Base-by-base conservation (phyloP, 2,329 filamentous ascomycete genomes). In the Fusarium torulosum region DNA sequence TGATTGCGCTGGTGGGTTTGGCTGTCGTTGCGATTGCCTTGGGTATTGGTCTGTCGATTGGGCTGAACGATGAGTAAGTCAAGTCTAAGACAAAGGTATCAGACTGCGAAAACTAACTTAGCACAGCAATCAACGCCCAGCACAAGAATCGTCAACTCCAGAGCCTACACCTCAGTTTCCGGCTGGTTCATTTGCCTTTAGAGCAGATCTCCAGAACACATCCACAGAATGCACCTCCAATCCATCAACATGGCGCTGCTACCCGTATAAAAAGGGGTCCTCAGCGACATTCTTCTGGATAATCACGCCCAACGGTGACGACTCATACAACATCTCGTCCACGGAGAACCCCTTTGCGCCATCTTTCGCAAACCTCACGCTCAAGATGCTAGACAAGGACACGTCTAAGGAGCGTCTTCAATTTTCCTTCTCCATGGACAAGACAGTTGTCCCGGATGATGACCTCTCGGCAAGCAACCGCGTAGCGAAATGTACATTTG, bases 221-320 rank as follows among this genome's bases (percentile, higher is more conserved):
- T 77, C 79, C 17, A 84, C 86, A 8, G 81, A 81, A 47, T 92
- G 90, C 76, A 89, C 87, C 1, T 82, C 85, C 15, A 84, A 86
- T 67, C 67, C 84, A 0, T 77, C 81, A 6, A 87, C 87, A 2
- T 92, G 89, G 87, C 80, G 81, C 54, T 92, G 90, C 79, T 86
- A 84, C 62, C 88, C 89, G 2, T 86, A 84, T 71, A 77, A 77
- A 6, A 46, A 66, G 14, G 78, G 80, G 20, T 78, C 79, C 5
- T 74, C 82, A 6, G 81, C 85, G 0, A 85, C 82, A 8, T 90
- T 91, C 75, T 83, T 86, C 74, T 91, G 88, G 89, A 81, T 85
- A 59, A 88, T 92, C 58, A 76, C 76, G 3, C 72, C 79, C 6
- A 63, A 72, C n/a, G 78, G 80, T 41, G 67, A 74, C 15, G 74